Conservation (phyloP, 2,329 filamentous ascomycete species). For the Xylariaceae sp. region DNA sequence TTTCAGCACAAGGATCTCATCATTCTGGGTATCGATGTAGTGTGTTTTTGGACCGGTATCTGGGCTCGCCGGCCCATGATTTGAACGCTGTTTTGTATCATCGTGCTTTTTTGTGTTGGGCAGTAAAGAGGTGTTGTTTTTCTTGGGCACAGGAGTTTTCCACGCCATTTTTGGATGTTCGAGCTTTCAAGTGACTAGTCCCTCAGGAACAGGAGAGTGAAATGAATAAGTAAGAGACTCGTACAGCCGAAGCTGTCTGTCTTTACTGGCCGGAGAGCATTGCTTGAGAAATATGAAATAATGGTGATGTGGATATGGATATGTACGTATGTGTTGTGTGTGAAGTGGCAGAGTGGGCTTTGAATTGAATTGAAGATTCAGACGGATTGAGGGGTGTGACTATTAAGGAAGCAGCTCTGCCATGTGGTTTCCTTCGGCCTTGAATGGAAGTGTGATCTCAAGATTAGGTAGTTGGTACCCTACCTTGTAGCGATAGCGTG, state of each 20-base stretch:
- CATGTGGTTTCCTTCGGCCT: too few relatives aligned
- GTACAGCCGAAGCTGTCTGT: conserved; percentile 53
- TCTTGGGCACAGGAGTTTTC: conserved; percentile 46
- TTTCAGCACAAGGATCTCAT: conserved; percentile 80
- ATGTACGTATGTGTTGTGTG: too few relatives aligned
- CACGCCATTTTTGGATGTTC: conserved; percentile 46
- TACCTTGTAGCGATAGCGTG: too few relatives aligned
- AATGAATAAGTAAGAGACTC: conserved; percentile 31
- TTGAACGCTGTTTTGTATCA: conserved; percentile 47
- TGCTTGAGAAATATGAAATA: conserved; percentile 16
- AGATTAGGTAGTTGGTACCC: too few relatives aligned
- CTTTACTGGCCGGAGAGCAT: conserved; percentile 48
- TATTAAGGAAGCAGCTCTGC: too few relatives aligned
- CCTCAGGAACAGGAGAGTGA: conserved; percentile 23
- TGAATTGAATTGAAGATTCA: too few relatives aligned
- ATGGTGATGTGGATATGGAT: too few relatives aligned
- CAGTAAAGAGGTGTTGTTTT: conserved; percentile 45
- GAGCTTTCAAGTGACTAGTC: too few relatives aligned
- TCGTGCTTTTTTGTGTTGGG: conserved; percentile 38
- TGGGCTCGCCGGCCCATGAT: conserved; percentile 42
- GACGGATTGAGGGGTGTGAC: too few relatives aligned
- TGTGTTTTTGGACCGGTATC: conserved; percentile 48
- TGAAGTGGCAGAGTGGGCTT: too few relatives aligned
- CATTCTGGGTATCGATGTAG: conserved; percentile 80
- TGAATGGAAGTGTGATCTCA: too few relatives aligned